Base-by-base conservation (phyloP, 2,329 filamentous ascomycete species). In the Diplodia corticola region DNA sequence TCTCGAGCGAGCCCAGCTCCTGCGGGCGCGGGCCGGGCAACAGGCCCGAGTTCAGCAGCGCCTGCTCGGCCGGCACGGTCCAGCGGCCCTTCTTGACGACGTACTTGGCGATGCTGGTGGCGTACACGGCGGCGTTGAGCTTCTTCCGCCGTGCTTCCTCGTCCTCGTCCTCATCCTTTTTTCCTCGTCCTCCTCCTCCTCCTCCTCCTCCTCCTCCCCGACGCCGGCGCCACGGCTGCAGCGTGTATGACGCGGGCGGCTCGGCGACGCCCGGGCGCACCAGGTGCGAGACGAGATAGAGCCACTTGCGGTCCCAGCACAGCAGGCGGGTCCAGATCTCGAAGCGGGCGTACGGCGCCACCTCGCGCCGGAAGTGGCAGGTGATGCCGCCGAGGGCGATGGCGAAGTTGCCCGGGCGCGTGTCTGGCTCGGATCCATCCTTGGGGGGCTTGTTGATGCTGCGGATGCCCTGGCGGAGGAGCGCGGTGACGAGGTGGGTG, bases 31-130 rank as follows among this genome's bases (percentile, higher is more conserved):
- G 92, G 92, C 55, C 88, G 84, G 95, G 95, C 60, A 98, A 80
- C 75, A 97, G 81, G 1, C 88, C 88, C 59, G 89, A 89, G 40
- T 89, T 85, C 50, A 86, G 82, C 28, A 98, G 82, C 7, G 94
- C 83, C 54, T 91, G 83, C 70, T 93, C 90, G 0, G 95, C 93
- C 69, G 93, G 88, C 4, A 98, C 87, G 0, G 94, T 98, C 72
- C 95, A 83, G 26, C 94, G 84, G 1, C 81, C 82, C 68, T 80
- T 80, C 73, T 84, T 84, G 67, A 83, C 79, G 2, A 84, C 82
- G 68, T 84, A 84, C 59, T 82, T 78, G 1, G 82, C 79, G 40
- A 84, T 74, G 7, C 78, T 80, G n/a, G 80, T 83, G 9, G 81
- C 81, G 68, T 78, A 83, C n/a, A 84, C 76, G 12, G 80, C 76